Conservation (phyloP, 495 filamentous ascomycete species). For the Aspergillus nidulans region DNA sequence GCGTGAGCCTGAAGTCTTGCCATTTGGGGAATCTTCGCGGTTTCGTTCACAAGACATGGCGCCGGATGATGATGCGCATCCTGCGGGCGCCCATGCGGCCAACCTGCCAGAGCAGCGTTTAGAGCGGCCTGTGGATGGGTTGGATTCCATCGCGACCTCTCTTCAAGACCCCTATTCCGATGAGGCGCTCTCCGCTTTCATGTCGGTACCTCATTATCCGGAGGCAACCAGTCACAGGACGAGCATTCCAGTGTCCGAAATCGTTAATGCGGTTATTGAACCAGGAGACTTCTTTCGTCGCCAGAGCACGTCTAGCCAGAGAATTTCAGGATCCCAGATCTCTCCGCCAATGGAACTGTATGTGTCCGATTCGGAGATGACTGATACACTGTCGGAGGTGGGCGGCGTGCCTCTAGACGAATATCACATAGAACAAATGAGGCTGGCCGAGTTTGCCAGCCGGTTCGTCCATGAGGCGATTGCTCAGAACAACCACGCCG, state of each 20-base stretch:
- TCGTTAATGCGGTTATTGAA: slow-evolving; percentile 30
- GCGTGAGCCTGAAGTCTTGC: slow-evolving; percentile 9
- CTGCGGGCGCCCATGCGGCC: background rate
- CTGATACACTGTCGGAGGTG: slow-evolving; percentile 20
- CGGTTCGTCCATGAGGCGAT: slow-evolving; percentile 17
- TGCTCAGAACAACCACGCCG: slow-evolving; percentile 17
- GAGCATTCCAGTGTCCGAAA: slow-evolving; percentile 19
- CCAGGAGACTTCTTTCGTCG: slow-evolving; percentile 7
- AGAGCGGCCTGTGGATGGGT: background rate
- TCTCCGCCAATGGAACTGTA: slow-evolving; percentile 15
- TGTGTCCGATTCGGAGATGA: slow-evolving; percentile 23
- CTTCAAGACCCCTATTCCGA: background rate
- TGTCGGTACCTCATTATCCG: slow-evolving; percentile 33
- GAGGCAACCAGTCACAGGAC: slow-evolving; percentile 18
- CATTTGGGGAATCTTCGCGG: slow-evolving; percentile 4
- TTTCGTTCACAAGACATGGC: slow-evolving; percentile 1
- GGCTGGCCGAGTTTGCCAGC: slow-evolving; percentile 20
- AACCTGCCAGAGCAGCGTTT: background rate
- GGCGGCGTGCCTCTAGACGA: slow-evolving; percentile 20
- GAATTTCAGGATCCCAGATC: background rate
- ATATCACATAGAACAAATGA: slow-evolving; percentile 16
- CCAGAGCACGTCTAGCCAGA: background rate
- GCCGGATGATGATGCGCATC: background rate
- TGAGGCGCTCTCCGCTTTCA: slow-evolving; percentile 27
- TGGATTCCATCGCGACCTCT: background rate